These are phyloP conservation scores for Phytophthora litchii DNA, from an alignment of 352 stramenopile species.

Conservation along the genomic window DNA sequence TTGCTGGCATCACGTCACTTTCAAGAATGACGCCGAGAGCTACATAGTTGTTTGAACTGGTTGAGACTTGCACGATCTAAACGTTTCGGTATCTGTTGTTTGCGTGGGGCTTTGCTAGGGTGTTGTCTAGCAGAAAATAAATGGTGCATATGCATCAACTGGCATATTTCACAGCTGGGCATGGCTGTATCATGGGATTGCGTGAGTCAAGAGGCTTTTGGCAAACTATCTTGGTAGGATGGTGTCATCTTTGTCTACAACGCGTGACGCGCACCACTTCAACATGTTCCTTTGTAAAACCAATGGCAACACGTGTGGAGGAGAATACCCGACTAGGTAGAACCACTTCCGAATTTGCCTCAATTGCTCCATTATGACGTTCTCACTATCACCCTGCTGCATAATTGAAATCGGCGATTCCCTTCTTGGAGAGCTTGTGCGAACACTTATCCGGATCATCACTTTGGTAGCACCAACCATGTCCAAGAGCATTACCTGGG, in stretches of 20 bases:
- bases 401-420: conserved; percentile 6
- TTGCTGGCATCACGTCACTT: conserved; percentile 6
- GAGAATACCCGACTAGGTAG: not conserved
- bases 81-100: conserved; percentile 1
- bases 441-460: not conserved
- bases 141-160: too few species aligned
- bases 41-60: not conserved
- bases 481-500: conserved; percentile 8
- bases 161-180: not conserved
- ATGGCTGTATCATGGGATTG: conserved; percentile 7
- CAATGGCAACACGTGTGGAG: not conserved
- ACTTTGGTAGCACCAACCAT: conserved; percentile 1
- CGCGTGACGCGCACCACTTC: conserved; percentile 1
- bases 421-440: conserved; percentile 6
- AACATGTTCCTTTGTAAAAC: conserved; percentile 2
- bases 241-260: not conserved
- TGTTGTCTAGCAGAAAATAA: not conserved
- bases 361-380: not conserved
- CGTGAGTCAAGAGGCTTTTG: conserved; percentile 3
- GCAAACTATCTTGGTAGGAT: not conserved
- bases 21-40: conserved; percentile 1
- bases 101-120: conserved; percentile 3
- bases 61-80: not conserved
- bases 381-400: conserved; percentile 1
- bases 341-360: conserved; percentile 1